Evolutionary conservation across 495 filamentous ascomycete genomes (phyloP), one percentile per base, ranked within the genome.

Genomic region (Umbilicaria muhlenbergii): DNA sequence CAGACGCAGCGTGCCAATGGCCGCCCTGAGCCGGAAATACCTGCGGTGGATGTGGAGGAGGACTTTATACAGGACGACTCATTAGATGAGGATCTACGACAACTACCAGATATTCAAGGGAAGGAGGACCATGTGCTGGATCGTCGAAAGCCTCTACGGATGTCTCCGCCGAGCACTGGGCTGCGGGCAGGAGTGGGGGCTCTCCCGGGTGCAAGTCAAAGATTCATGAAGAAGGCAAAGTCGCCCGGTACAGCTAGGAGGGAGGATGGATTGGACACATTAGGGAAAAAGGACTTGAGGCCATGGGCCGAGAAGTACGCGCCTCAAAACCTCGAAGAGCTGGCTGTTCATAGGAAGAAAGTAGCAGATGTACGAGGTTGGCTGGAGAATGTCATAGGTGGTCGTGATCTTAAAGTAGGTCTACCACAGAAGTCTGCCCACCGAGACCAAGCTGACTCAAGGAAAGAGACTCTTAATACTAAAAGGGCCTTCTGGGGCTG

Each of bases 321-420:
- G 2, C 92, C 92, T 0, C 47, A 55, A 1, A 73, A 71, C 47
- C 47, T 92, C n/a, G 76, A 78, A 24, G 87, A 94, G 59, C 67
- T 96, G 42, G 89, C 80, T 0, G 87, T 96, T 32, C 85, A 99
- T 56, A 94, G 86, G 62, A 83, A 70, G 53, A 99, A 99, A 61
- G 86, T 96, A 16, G 62, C 71, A 13, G 88, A 95, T 61, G 86
- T 96, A 14, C 70, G 73, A 38, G 66, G 54, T 32, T 96, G 92
- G 91, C 60, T 99, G 35, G 73, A 79, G 39, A 70, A 75, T 48
- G 82, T 82, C 0, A 74, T 89, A 41, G 53, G 63, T 32, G 82
- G 86, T 6, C 68, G 67, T 40, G 56, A 47, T 39, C 45, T 52
- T 34, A 63, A 63, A 51, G 66, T 69, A 53, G 38, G 60, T 50